Evolutionary conservation across 148 eudicot genomes (phyloP).

Genomic region (Rhododendron mucronatum): DNA sequence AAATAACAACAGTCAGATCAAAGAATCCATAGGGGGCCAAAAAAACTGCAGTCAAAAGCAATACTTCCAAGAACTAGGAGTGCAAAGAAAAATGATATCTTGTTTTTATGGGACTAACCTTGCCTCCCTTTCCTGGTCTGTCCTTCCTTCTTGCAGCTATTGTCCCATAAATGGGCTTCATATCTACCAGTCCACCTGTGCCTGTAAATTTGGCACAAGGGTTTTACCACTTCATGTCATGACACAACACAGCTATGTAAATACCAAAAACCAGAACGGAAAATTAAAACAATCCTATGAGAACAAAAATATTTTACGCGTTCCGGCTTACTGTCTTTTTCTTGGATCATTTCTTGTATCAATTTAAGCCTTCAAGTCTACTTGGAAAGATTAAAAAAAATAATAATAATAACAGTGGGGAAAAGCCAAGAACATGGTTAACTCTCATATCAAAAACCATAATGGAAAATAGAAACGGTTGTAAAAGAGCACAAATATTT

Average conservation of each 20-base stretch:
- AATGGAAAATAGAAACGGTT: too few species aligned
- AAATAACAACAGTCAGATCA: constrained; percentile 24
- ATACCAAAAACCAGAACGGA: neutral
- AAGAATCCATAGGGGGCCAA: constrained; percentile 11
- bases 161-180: constrained; percentile 75
- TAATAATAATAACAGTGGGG: too few species aligned
- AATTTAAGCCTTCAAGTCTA: too few species aligned
- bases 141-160: constrained; percentile 92
- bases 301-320: neutral
- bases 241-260: neutral
- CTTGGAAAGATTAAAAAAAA: too few species aligned
- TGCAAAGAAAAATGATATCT: neutral
- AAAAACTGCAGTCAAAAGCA: constrained; percentile 20
- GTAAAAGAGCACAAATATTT: too few species aligned
- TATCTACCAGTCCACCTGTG: constrained; percentile 88
- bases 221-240: neutral
- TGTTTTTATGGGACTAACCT: constrained; percentile 44
- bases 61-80: constrained; percentile 2
- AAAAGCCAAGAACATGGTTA: too few species aligned
- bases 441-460: too few species aligned
- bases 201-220: constrained; percentile 26
- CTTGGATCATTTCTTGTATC: too few species aligned
- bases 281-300: neutral
- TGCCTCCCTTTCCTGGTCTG: constrained; percentile 96
- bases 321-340: too few species aligned